Conservation (phyloP, 148 eudicot species). For the Talinum fruticosum region DNA sequence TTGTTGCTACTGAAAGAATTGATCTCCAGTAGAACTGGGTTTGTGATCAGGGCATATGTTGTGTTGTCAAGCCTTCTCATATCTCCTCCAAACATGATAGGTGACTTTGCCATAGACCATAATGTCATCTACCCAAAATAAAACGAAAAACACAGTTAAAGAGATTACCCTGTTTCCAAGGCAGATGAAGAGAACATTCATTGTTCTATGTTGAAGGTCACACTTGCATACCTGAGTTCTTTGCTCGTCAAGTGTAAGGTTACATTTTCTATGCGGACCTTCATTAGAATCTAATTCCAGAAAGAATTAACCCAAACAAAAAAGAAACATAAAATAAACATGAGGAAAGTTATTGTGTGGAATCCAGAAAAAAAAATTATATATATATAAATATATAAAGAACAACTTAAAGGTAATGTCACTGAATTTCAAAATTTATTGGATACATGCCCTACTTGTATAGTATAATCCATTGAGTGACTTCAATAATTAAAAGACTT, state of each 20-base stretch:
- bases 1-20: background rate
- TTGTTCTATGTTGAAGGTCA: background rate
- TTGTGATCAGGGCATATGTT: background rate
- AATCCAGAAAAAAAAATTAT: background rate
- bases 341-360: background rate
- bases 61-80: background rate
- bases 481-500: no score
- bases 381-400: no score
- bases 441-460: background rate
- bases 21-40: background rate
- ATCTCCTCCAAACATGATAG: background rate
- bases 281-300: background rate
- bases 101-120: background rate
- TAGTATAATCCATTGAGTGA: background rate
- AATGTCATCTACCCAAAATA: background rate
- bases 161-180: background rate
- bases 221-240: background rate
- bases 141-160: no score
- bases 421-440: background rate
- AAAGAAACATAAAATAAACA: no score
- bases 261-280: background rate
- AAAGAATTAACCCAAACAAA: background rate
- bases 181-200: background rate
- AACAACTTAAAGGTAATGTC: no score
- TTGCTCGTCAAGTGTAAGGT: background rate